Base-by-base conservation (phyloP, 768 basidiomycete species). In the Mycena filopes region DNA sequence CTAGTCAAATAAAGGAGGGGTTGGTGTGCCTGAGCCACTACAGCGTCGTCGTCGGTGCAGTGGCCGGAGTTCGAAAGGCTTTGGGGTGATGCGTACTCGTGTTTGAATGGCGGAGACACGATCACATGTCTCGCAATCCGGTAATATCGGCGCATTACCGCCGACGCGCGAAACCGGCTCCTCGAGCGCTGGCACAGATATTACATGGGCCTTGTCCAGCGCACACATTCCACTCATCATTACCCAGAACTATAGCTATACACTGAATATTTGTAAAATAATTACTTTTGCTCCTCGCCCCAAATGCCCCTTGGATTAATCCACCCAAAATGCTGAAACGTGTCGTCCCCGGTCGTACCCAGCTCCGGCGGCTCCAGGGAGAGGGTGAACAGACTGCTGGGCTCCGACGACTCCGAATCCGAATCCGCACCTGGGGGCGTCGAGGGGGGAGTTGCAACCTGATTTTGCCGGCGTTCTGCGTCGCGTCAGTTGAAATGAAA, bases 261-360 rank as follows among this genome's bases (percentile, higher is more conserved):
- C 36, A 36, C 36, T 36, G n/a, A n/a, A n/a, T n/a, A n/a, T n/a
- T n/a, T n/a, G n/a, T n/a, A n/a, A 55, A 54, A 18, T 55, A 18
- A 55, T 25, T 53, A 53, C 55, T 57, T 47, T 38, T 47, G 43
- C 3, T 8, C 21, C 3, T 8, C 21, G 20, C 71, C 73, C 74
- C 73, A 77, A n/a, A 73, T 66, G 3, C 74, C 73, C 5, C 26
- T 29, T 16, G 76, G 76, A 50, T 76, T 77, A 26, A 77, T 66
- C 77, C 74, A 78, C 11, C 72, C 69, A 60, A 75, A 70, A 23
- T 72, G 70, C 29, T 69, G 61, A 42, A 68, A 65, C 21, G 65
- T 63, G 51, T 63, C 49, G 10, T 66, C 51, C 12, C 61, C 38
- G n/a, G n/a, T n/a, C n/a, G n/a, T n/a, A 15, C 15, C 36, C 36